These are phyloP conservation scores for Medicago arabica DNA, from an alignment of 306 rosid species.

Conservation along the genomic window DNA sequence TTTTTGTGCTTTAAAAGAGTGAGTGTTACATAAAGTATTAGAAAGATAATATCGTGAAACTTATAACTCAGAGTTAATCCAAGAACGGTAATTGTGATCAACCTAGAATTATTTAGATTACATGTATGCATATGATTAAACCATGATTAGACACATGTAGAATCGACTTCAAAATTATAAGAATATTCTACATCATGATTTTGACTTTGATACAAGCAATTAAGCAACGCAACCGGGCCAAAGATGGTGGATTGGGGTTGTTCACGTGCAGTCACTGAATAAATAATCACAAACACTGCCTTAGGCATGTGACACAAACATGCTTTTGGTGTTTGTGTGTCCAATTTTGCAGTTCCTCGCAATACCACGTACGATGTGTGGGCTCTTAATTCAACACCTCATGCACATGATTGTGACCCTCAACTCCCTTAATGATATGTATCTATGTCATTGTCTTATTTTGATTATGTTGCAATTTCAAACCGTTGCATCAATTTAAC, in stretches of 20 bases:
- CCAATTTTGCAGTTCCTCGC: constrained; percentile 48
- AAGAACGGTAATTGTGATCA: too few species aligned
- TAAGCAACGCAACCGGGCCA: not conserved
- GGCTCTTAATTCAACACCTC: constrained; percentile 37
- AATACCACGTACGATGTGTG: constrained; percentile 46
- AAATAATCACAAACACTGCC: constrained; percentile 13
- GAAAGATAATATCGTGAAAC: too few species aligned
- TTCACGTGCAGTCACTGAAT: too few species aligned
- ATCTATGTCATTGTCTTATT: constrained; percentile 30
- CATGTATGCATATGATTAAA: constrained; percentile 2
- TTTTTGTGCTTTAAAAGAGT: too few species aligned
- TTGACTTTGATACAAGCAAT: constrained; percentile 35
- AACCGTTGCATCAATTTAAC: constrained; percentile 35
- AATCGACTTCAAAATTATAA: not conserved
- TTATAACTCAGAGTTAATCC: too few species aligned
- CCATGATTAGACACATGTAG: constrained; percentile 46
- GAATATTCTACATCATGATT: constrained; percentile 33
- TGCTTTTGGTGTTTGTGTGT: constrained; percentile 47
- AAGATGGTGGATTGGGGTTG: constrained; percentile 21
- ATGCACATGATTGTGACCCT: constrained; percentile 42
- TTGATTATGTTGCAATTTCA: constrained; percentile 29
- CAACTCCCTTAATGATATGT: not conserved
- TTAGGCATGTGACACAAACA: constrained; percentile 53
- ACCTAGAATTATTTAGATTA: not conserved
- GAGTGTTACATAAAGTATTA: too few species aligned